These are phyloP conservation scores for Colletotrichum sp. DNA, from an alignment of 2,329 filamentous ascomycete species.

Conservation along the genomic window DNA sequence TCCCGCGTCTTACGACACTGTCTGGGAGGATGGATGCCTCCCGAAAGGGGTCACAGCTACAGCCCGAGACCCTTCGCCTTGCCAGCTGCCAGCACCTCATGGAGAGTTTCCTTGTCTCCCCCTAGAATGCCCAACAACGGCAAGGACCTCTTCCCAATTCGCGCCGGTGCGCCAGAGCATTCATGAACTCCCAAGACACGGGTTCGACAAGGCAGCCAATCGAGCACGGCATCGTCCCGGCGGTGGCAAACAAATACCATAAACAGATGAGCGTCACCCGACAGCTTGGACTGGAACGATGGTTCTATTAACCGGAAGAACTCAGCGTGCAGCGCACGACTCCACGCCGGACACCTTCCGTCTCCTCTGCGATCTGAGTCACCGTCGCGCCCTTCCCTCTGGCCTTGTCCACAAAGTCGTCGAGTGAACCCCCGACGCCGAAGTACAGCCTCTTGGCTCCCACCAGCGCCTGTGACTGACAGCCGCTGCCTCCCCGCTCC, in stretches of 20 bases:
- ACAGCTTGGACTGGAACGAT: background rate
- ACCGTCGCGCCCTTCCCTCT: conserved; percentile 53
- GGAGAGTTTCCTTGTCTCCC: background rate
- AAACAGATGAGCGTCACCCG: conserved; percentile 21
- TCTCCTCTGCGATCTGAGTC: conserved; percentile 60
- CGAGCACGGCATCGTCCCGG: background rate
- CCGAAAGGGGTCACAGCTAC: background rate
- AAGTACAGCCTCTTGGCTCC: conserved; percentile 85
- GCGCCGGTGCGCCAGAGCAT: background rate
- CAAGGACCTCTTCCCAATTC: background rate
- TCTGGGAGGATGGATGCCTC: background rate
- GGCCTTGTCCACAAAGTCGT: conserved; percentile 69
- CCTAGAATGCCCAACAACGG: background rate
- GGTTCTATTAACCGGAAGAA: conserved; percentile 9
- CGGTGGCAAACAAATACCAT: conserved; percentile 8
- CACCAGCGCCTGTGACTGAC: conserved; percentile 56
- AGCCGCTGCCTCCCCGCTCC: conserved; percentile 22
- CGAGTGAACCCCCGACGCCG: conserved; percentile 81
- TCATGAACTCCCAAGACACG: background rate
- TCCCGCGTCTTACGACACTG: background rate
- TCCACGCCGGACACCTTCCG: conserved; percentile 64
- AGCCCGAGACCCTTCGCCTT: background rate
- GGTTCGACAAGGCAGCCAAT: background rate
- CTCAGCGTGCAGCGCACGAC: conserved; percentile 58
- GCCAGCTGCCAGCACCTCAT: background rate